Base-by-base conservation (phyloP, 2,329 filamentous ascomycete genomes). In the Phyllosticta citribraziliensis region DNA sequence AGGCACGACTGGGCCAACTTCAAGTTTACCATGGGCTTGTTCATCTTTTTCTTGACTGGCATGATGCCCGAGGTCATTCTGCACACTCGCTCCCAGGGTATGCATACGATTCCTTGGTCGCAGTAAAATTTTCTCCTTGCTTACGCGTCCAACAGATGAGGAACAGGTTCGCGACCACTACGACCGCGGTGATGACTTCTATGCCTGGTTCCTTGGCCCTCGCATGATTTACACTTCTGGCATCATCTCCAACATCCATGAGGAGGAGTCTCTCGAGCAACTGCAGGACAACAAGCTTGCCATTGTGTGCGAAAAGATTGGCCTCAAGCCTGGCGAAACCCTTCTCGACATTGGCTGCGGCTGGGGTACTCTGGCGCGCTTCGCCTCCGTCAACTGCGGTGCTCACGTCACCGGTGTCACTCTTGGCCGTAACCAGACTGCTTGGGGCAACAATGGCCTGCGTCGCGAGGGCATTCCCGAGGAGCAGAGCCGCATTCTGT, bases 161-260 rank as follows among this genome's bases (percentile, higher is more conserved):
- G 93, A 97, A 77, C 94, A 97, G 79, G 92, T 97, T 62, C 91
- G 92, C 73, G 91, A 92, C 75, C 91, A 97, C 80, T 99, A 99
- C 77, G 94, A 97, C 82, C 88, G 91, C 66, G 94, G 94, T 72
- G 91, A 99, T 74, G 94, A 97, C 78, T 96, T 97, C 79, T 99
- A 99, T 81, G 88, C 85, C 74, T 99, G 92, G 91, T 97, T 97
- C 83, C 84, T 97, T 65, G 94, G 94, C 64, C 93, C 93, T 63
- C 92, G 93, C 72, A 99, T 97, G 94, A 91, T 97, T 77, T 97
- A 97, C 81, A 99, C 94, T 57, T 95, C 90, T 57, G 94, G 94
- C 70, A 81, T 99, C 70, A 95, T 99, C 73, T 88, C 88, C 64
- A 91, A 97, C 75, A 84, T 89, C 74, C 86, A 87, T 76, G 83